phyloP scores from a whole-genome alignment of 2,329 filamentous ascomycete genomes.

The Colletotrichum plurivorum region DNA sequence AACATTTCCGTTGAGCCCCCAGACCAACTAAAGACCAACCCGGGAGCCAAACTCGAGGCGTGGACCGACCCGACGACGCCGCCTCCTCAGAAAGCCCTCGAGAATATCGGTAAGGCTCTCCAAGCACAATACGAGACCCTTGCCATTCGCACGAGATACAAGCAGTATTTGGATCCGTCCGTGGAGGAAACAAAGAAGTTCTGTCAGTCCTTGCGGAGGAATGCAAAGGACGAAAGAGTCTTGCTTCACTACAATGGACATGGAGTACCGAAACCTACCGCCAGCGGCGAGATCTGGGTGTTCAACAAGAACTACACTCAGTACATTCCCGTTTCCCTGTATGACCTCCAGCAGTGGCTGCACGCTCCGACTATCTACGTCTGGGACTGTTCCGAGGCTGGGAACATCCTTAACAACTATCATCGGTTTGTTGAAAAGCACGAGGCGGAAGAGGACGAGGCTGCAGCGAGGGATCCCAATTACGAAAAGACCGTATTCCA shows the following conservation, averaged over 20 bases:
- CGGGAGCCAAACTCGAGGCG: constrained; percentile 93
- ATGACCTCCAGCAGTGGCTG: constrained; percentile 95
- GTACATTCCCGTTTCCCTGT: constrained; percentile 96
- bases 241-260: constrained; percentile 99
- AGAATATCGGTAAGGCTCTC: constrained; percentile 95
- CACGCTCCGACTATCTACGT: constrained; percentile 96
- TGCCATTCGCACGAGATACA: constrained; percentile 95
- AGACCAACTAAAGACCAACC: constrained; percentile 95
- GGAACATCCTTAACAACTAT: constrained; percentile 96
- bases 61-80: constrained; percentile 94
- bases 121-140: constrained; percentile 97
- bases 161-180: constrained; percentile 95
- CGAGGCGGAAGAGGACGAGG: constrained; percentile 87
- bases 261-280: constrained; percentile 94
- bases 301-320: constrained; percentile 99
- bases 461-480: constrained; percentile 81
- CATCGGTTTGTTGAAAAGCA: constrained; percentile 96
- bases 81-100: constrained; percentile 86
- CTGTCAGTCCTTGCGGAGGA: constrained; percentile 88
- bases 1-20: constrained; percentile 98
- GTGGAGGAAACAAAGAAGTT: constrained; percentile 99
- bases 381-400: constrained; percentile 97
- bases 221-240: constrained; percentile 95
- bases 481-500: constrained; percentile 82
- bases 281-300: constrained; percentile 98